Base-by-base conservation (phyloP, 305 asterid genomes). In the Andrographis paniculata region DNA sequence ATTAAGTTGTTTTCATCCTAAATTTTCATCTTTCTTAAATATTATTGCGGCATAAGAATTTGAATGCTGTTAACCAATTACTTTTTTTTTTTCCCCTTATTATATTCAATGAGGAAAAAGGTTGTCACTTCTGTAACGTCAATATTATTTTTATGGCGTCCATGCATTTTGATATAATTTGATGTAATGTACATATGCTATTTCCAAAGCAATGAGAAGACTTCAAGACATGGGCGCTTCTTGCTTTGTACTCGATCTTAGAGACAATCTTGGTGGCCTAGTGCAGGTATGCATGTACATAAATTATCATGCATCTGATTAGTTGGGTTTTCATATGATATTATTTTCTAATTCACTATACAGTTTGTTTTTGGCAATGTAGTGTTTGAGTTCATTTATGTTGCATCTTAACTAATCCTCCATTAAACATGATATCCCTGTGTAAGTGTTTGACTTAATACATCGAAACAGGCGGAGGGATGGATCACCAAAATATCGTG, bases 201-300 rank as follows among this genome's bases (percentile, higher is more conserved):
- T n/a, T 31, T 55, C 56, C 61, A 62, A 80, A 91, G 98, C 98
- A 68, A 66, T 91, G 79, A 80, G 66, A 70, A 78, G 88, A 63
- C 95, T 91, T 19, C 69, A 76, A 68, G 89, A 74, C 69, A 82
- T 75, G 95, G 96, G 98, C 40, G 96, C 94, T 56, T 71, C 87
- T 15, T 80, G 52, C 65, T 84, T 82, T 59, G 75, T 91, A 76
- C 96, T 91, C 48, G 98, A 91, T 78, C 96, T 91, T 66, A 76
- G 98, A 75, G 96, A 91, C 68, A 91, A 91, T 68, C 96, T 77
- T 53, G 98, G 98, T 61, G 98, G 98, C 61, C 84, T 86, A 18
- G 98, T 91, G 53, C 98, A 91, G 94, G 98, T 91, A 60, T 57
- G 65, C 17, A 17, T 13, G 8, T 37, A n/a, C 14, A 33, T 5